Evolutionary conservation across 352 stramenopile genomes (phyloP).

Genomic region (Globisporangium ultimum): DNA sequence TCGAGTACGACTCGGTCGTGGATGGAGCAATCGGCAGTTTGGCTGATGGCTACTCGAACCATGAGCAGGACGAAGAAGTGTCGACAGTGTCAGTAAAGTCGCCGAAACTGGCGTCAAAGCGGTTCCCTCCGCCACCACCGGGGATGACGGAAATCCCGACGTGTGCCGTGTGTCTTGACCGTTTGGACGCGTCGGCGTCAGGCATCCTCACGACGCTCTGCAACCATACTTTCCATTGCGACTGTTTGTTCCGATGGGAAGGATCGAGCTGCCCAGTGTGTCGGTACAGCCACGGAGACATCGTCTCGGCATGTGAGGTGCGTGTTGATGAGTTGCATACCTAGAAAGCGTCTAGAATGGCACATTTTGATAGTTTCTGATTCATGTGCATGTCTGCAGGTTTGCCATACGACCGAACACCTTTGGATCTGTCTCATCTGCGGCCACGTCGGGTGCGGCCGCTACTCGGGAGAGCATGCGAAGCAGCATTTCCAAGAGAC

Average conservation of each 20-base stretch:
- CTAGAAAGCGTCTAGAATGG: too few species aligned
- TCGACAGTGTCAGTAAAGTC: constrained; percentile 8
- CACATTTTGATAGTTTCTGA: background rate
- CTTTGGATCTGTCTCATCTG: constrained; percentile 97
- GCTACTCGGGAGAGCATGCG: constrained; percentile 94
- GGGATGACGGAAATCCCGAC: constrained; percentile 88
- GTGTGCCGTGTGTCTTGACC: constrained; percentile 91
- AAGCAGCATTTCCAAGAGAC: constrained; percentile 93
- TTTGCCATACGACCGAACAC: constrained; percentile 92
- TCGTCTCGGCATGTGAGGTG: constrained; percentile 89
- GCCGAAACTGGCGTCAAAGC: constrained; percentile 23
- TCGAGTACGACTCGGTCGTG: constrained; percentile 73
- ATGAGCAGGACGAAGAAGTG: constrained; percentile 12
- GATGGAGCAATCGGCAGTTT: constrained; percentile 10
- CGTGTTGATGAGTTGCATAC: background rate
- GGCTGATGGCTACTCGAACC: constrained; percentile 12
- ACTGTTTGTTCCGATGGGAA: constrained; percentile 94
- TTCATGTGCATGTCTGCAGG: constrained; percentile 13
- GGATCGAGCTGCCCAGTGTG: constrained; percentile 96
- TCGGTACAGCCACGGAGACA: constrained; percentile 94
- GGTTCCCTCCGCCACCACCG: constrained; percentile 56
- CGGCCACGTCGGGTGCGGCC: constrained; percentile 93
- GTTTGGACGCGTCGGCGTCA: constrained; percentile 79
- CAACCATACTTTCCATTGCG: constrained; percentile 98
- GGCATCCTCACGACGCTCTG: constrained; percentile 96